These are phyloP conservation scores for Pecoramyces ruminantium DNA, from an alignment of 192 early-diverging fungal genomes.

Conservation along the genomic window DNA sequence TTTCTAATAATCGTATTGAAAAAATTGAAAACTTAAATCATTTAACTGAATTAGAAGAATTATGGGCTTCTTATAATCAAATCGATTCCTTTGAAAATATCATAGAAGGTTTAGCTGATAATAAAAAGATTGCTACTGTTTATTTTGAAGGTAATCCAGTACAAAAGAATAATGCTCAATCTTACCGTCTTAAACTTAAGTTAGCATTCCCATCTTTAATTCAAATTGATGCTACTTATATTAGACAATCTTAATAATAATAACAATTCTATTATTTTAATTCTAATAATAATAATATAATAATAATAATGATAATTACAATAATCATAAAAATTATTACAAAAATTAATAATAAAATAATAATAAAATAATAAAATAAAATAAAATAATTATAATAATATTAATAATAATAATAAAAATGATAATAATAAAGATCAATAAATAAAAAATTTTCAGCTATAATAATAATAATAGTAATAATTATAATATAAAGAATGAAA, in stretches of 20 bases:
- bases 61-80: conserved; percentile 47
- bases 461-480: too few species aligned
- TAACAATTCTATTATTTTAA: too few species aligned
- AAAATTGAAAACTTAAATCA: conserved; percentile 57
- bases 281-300: too few species aligned
- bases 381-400: too few species aligned
- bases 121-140: conserved; percentile 55
- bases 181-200: conserved; percentile 77
- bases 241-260: background rate
- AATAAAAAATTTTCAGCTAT: too few species aligned
- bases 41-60: conserved; percentile 55
- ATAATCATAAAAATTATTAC: too few species aligned
- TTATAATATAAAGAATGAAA: too few species aligned
- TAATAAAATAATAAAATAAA: too few species aligned
- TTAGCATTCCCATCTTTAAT: conserved; percentile 63
- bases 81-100: conserved; percentile 24
- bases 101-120: conserved; percentile 37
- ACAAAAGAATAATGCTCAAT: conserved; percentile 51
- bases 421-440: too few species aligned
- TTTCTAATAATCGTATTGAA: conserved; percentile 61
- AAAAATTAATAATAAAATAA: too few species aligned
- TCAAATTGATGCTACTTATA: conserved; percentile 73
- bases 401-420: too few species aligned
- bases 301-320: too few species aligned
- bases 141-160: conserved; percentile 94